These are phyloP conservation scores for Zanthoxylum bungeanum DNA, from an alignment of 345 rosid genomes.

Conservation along the genomic window DNA sequence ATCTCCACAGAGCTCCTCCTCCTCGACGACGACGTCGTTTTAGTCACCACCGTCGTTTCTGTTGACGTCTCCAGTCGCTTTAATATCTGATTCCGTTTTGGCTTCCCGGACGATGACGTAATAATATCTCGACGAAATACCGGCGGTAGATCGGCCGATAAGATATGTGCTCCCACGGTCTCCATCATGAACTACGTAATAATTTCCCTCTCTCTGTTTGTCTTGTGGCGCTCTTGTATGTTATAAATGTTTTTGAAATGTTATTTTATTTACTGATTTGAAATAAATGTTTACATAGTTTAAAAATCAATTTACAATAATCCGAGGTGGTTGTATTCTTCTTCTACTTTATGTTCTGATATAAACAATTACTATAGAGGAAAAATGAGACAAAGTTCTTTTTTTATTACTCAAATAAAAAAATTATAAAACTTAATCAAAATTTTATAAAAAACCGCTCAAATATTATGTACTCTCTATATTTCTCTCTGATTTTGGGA, in stretches of 20 bases:
- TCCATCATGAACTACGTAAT: conserved; percentile 11
- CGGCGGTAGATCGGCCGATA: neutral
- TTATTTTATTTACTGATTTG: neutral
- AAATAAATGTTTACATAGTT: too few relatives aligned
- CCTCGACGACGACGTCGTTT: neutral
- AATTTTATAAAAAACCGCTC: too few relatives aligned
- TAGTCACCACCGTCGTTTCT: neutral
- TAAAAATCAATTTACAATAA: neutral
- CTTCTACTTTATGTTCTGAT: too few relatives aligned
- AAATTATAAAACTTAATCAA: too few relatives aligned
- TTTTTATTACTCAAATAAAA: too few relatives aligned
- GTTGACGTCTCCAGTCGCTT: neutral
- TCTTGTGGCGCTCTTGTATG: neutral
- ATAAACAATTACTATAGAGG: too few relatives aligned
- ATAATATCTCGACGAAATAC: neutral
- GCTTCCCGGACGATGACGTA: neutral
- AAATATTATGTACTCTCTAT: too few relatives aligned
- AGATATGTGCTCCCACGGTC: conserved; percentile 8
- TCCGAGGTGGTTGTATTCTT: too few relatives aligned
- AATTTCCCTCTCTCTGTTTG: neutral
- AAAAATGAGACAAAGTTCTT: too few relatives aligned
- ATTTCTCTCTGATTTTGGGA: too few relatives aligned
- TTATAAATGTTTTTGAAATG: neutral
- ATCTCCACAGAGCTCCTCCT: conserved; percentile 7
- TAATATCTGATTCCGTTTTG: neutral